phyloP scores from a whole-genome alignment of 208 protist genomes.

The Trypanosoma avium region DNA sequence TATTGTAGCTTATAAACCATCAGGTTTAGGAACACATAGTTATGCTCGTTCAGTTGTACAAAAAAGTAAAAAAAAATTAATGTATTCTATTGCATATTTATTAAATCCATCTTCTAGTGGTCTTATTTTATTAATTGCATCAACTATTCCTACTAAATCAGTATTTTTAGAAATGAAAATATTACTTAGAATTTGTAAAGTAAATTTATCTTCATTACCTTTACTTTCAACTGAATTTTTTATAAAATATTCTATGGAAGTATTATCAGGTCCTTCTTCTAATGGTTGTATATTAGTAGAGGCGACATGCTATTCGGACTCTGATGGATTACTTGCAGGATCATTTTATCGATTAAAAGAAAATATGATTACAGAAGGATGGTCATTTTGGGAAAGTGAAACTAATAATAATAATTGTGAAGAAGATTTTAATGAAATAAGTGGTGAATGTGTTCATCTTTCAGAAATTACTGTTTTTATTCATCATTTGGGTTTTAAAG shows the following conservation, averaged over 20 bases:
- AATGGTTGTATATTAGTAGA: constrained; percentile 19
- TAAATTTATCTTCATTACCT: constrained; percentile 21
- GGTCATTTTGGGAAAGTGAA: constrained; percentile 37
- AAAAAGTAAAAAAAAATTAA: neutral
- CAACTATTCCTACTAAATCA: constrained; percentile 25
- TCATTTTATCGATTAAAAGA: constrained; percentile 40
- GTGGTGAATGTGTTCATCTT: constrained; percentile 16
- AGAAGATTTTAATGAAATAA: neutral
- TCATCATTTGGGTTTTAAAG: neutral
- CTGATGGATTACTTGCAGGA: constrained; percentile 28
- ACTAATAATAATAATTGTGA: neutral
- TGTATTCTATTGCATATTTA: constrained; percentile 28
- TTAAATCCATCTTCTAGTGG: constrained; percentile 30
- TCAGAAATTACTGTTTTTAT: constrained; percentile 13
- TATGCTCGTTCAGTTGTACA: constrained; percentile 27
- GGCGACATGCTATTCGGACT: constrained; percentile 24
- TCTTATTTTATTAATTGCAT: constrained; percentile 20
- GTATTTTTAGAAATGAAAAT: constrained; percentile 35
- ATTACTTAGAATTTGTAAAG: constrained; percentile 21
- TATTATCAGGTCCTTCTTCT: constrained; percentile 1
- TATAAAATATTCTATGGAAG: constrained; percentile 32
- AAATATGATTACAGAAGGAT: constrained; percentile 54
- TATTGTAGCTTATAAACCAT: constrained; percentile 36
- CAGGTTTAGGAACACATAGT: constrained; percentile 21
- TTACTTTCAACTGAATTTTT: constrained; percentile 58